These are phyloP conservation scores for Meripilus lineatus DNA, from an alignment of 1,284 basidiomycete species.

Conservation along the genomic window DNA sequence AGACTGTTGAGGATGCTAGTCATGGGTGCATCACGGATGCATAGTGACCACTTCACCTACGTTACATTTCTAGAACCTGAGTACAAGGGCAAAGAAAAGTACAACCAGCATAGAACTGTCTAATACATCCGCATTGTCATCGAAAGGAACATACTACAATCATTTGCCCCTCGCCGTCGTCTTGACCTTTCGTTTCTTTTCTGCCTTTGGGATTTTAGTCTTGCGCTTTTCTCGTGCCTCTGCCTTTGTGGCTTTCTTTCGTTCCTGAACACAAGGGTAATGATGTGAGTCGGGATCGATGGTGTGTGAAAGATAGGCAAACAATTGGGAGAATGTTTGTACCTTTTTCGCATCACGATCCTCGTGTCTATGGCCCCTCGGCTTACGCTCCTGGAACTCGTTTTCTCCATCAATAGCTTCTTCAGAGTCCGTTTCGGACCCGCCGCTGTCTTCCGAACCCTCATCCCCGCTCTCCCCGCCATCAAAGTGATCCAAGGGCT, in stretches of 20 bases:
- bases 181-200: slow-evolving; percentile 86
- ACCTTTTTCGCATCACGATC: slow-evolving; percentile 92
- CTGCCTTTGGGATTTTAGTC: slow-evolving; percentile 89
- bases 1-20: slow-evolving; percentile 82
- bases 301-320: not conserved
- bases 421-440: slow-evolving; percentile 30
- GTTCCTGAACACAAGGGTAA: slow-evolving; percentile 53
- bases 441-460: slow-evolving; percentile 27
- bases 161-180: slow-evolving; percentile 31
- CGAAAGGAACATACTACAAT: not conserved
- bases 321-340: slow-evolving; percentile 12
- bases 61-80: not conserved
- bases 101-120: slow-evolving; percentile 8
- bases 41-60: slow-evolving; percentile 28
- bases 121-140: slow-evolving; percentile 6
- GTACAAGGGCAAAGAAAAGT: slow-evolving; percentile 9
- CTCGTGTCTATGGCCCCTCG: slow-evolving; percentile 86
- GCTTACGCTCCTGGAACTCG: slow-evolving; percentile 46
- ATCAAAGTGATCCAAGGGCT: slow-evolving; percentile 7
- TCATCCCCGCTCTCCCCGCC: slow-evolving; percentile 17
- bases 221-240: slow-evolving; percentile 86
- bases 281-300: slow-evolving; percentile 2
- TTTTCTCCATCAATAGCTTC: slow-evolving; percentile 24
- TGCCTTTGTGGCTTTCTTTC: slow-evolving; percentile 85
- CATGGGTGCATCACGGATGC: slow-evolving; percentile 86